phyloP scores from a whole-genome alignment of 1,284 basidiomycete genomes.

The Apiotrichum laibachii region DNA sequence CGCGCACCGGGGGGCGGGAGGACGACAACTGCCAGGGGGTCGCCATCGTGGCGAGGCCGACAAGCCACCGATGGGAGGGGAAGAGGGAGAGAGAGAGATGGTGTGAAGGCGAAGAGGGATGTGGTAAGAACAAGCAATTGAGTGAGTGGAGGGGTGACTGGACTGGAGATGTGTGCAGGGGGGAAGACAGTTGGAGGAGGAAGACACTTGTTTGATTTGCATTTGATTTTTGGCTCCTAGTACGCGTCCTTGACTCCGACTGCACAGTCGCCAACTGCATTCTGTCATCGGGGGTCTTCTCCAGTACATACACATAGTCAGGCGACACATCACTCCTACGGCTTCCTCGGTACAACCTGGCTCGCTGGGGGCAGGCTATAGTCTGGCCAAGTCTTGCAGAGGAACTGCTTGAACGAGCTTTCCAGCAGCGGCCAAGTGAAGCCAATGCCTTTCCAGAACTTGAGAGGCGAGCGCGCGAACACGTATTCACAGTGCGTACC shows the following conservation, averaged over 20 bases:
- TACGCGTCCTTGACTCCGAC: too few relatives aligned
- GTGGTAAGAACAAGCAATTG: not conserved
- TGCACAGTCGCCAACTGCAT: too few relatives aligned
- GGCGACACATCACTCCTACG: not conserved
- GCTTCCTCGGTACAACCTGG: not conserved
- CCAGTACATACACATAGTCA: too few relatives aligned
- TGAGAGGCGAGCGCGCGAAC: constrained; percentile 6
- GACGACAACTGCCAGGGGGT: not conserved
- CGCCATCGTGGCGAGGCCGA: not conserved
- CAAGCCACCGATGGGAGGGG: not conserved
- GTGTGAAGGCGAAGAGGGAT: not conserved
- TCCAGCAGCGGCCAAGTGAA: constrained; percentile 16
- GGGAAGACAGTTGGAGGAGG: too few relatives aligned
- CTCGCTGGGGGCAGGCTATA: not conserved
- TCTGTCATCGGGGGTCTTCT: too few relatives aligned
- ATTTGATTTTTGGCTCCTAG: too few relatives aligned
- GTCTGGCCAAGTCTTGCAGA: constrained; percentile 1
- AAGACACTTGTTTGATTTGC: too few relatives aligned
- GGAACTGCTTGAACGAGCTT: not conserved
- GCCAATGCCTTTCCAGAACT: constrained; percentile 11
- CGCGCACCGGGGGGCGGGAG: not conserved
- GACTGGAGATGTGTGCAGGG: too few relatives aligned
- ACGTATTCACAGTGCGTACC: constrained; percentile 20
- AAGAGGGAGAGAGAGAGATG: not conserved
- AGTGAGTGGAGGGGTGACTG: too few relatives aligned